A percentile compares a stretch with the other conserved stretches of the same genome.
These are phyloP conservation scores for Ustilago nuda DNA, from an alignment of 1,284 basidiomycete species.

Conservation along the genomic window DNA sequence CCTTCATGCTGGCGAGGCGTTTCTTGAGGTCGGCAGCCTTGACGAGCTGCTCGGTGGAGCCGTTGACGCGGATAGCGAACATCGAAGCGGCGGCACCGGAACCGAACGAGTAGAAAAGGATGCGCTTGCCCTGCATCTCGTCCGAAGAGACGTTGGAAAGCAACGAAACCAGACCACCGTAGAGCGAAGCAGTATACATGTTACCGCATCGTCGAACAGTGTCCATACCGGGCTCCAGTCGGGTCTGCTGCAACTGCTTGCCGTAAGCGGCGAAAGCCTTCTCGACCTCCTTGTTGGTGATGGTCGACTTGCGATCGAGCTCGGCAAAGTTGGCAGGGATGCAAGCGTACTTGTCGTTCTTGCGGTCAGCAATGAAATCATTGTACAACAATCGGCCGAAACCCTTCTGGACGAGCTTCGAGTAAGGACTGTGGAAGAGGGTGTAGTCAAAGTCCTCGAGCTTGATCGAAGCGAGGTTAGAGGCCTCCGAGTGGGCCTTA, in stretches of 20 bases:
- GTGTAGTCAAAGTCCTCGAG: conserved; percentile 87
- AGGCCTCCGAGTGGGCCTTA: conserved; percentile 51
- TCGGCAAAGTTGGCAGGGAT: conserved; percentile 77
- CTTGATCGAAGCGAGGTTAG: conserved; percentile 72
- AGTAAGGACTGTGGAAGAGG: conserved; percentile 87
- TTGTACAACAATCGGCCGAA: conserved; percentile 92
- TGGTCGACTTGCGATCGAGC: conserved; percentile 72
- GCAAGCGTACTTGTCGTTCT: conserved; percentile 78
- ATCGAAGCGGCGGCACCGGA: conserved; percentile 91
- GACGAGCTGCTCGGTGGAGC: conserved; percentile 83
- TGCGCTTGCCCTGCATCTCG: conserved; percentile 69
- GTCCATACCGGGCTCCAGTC: conserved; percentile 67
- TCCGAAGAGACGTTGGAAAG: conserved; percentile 57
- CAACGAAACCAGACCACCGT: conserved; percentile 84
- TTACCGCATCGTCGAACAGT: conserved; percentile 76
- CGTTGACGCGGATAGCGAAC: conserved; percentile 86
- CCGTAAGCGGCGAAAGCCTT: conserved; percentile 73
- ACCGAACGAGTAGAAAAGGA: conserved; percentile 94
- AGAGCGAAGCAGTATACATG: conserved; percentile 99
- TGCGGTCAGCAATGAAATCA: conserved; percentile 87
- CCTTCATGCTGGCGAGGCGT: conserved; percentile 85
- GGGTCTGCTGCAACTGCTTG: conserved; percentile 54
- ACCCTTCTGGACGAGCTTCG: conserved; percentile 97
- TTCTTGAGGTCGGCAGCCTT: conserved; percentile 82
- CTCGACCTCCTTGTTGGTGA: conserved; percentile 93